Percentiles rank a stretch among this genome's conserved stretches.
These are phyloP conservation scores for Trametes punicea DNA, from an alignment of 768 basidiomycete species.

Conservation along the genomic window DNA sequence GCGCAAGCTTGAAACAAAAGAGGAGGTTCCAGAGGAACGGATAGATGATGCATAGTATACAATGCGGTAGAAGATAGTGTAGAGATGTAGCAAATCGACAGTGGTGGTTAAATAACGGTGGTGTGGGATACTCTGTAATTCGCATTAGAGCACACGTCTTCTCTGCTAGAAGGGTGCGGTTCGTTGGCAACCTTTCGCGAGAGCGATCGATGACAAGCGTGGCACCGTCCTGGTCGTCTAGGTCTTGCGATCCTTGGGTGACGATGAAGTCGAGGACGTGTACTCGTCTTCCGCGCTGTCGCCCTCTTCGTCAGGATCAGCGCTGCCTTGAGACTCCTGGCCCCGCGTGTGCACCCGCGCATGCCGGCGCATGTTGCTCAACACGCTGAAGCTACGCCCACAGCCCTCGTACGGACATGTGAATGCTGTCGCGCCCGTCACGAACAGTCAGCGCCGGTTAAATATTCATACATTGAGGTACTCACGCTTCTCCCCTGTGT, in stretches of 20 bases:
- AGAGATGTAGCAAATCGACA: conserved; percentile 18
- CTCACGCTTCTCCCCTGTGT: conserved; percentile 84
- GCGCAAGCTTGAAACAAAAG: not conserved
- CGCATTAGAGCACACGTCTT: conserved; percentile 11
- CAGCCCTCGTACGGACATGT: conserved; percentile 71
- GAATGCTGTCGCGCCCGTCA: conserved; percentile 50
- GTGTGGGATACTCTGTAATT: conserved; percentile 7
- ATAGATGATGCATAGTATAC: conserved; percentile 15
- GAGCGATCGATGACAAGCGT: not conserved
- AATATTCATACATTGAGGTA: conserved; percentile 13
- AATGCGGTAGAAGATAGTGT: conserved; percentile 20
- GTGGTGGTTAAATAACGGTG: conserved; percentile 1
- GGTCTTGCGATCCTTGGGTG: conserved; percentile 12
- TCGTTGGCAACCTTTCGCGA: too few species aligned
- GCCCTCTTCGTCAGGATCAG: conserved; percentile 40
- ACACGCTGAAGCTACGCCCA: conserved; percentile 79
- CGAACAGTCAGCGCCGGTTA: conserved; percentile 7
- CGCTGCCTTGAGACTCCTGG: conserved; percentile 19
- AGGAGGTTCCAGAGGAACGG: not conserved
- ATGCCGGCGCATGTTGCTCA: conserved; percentile 87
- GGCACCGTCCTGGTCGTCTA: not conserved
- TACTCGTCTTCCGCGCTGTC: conserved; percentile 36
- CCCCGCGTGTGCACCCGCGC: conserved; percentile 61
- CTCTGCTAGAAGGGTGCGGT: conserved; percentile 2
- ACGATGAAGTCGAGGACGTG: conserved; percentile 13